Base-by-base conservation (phyloP, 306 rosid species). In the Trichosanthes truncata region DNA sequence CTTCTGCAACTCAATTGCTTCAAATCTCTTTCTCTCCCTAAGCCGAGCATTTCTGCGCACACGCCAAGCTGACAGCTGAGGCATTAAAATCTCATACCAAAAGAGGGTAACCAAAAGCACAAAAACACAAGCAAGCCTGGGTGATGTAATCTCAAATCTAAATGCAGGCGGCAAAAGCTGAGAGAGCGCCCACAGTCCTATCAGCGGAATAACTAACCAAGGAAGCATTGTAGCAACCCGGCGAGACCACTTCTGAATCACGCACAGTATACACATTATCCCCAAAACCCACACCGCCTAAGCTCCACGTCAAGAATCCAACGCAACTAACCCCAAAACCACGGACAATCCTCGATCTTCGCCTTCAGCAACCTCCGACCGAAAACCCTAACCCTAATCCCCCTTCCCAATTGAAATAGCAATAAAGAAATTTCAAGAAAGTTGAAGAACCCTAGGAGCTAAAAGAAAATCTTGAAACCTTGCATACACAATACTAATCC, bases 171-270 rank as follows among this genome's bases (percentile, higher is more conserved):
- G 99, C n/a, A 96, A 84, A 10, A 96, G 98, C 89, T 96, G 99
- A 84, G 99, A 96, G 76, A 96, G 92, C 18, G 94, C 97, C 99
- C 99, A 96, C 2, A 96, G 85, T 74, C 98, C 97, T 77, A 96
- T 96, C 21, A 96, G 84, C 3, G 99, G 99, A 83, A 96, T 89
- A 83, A 96, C 97, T 87, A 96, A 93, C 99, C 99, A 93, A 81
- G 99, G 99, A 65, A 96, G 96, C 99, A 93, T 89, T 31, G 97
- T 91, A 46, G 99, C 99, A 67, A 93, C 97, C 98, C 94, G 93
- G 91, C 99, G 99, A 86, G 98, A 96, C 93, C 97, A 91, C 97
- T 96, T 96, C 92, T 96, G 99, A 88, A 96, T 96, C 81, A 96
- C 98, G 84, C 99, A 96, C 40, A 96, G 98, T 90, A 96, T 96